Conservation (phyloP, 306 rosid species). For the Spatholobus suberectus region DNA sequence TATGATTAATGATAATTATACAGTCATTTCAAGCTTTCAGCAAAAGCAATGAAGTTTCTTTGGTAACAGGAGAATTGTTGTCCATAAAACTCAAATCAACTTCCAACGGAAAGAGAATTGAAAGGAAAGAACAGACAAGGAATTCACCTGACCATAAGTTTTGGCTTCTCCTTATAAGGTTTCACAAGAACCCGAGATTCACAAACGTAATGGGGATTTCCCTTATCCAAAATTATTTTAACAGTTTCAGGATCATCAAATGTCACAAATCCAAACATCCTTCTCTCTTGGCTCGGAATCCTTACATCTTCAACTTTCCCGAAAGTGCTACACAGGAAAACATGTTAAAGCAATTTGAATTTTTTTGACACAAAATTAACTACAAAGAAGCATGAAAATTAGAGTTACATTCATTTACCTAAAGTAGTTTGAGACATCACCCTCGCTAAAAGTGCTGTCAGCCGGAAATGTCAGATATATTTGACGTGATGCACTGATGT, state of each 20-base stretch:
- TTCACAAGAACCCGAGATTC: slow-evolving; percentile 87
- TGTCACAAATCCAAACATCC: slow-evolving; percentile 96
- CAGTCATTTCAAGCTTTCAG: not conserved
- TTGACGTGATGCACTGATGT: slow-evolving; percentile 77
- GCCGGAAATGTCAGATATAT: slow-evolving; percentile 91
- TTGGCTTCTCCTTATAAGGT: slow-evolving; percentile 86
- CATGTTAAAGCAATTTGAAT: slow-evolving; percentile 12
- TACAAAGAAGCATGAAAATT: slow-evolving; percentile 17
- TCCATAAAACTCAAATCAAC: not conserved
- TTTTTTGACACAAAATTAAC: not conserved
- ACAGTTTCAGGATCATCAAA: slow-evolving; percentile 72
- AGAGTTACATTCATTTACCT: slow-evolving; percentile 45
- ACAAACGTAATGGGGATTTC: slow-evolving; percentile 75
- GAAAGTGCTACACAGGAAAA: slow-evolving; percentile 51
- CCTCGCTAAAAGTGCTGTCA: slow-evolving; percentile 82
- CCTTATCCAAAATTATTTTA: slow-evolving; percentile 65
- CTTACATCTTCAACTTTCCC: slow-evolving; percentile 90
- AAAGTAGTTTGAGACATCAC: slow-evolving; percentile 83
- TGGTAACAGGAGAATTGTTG: not conserved
- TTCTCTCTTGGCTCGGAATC: slow-evolving; percentile 77
- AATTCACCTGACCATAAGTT: slow-evolving; percentile 62
- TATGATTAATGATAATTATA: not conserved
- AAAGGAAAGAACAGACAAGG: not conserved
- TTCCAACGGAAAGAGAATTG: not conserved
- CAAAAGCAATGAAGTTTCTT: not conserved